Evolutionary conservation across 2,329 filamentous ascomycete species (phyloP).

Genomic region (Penicillium sp.): DNA sequence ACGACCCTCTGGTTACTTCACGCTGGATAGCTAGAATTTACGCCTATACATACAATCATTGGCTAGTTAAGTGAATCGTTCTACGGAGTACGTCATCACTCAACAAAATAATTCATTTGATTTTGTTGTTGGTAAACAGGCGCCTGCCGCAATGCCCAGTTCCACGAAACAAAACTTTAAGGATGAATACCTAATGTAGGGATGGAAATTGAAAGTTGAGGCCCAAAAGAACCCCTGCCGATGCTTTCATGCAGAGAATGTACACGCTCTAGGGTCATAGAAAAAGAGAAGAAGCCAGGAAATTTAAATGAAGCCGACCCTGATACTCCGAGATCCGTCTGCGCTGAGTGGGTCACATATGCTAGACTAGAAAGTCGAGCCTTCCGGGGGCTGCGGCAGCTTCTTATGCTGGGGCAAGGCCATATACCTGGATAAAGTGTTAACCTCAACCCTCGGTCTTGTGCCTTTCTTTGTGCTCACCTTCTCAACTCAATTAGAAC

Average conservation of each 20-base stretch:
- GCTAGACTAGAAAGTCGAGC: conserved; percentile 56
- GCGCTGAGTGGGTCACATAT: conserved; percentile 20
- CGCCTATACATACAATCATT: too few relatives aligned
- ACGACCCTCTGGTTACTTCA: neutral
- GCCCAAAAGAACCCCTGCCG: conserved; percentile 29
- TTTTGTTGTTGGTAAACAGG: neutral
- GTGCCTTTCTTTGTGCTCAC: conserved; percentile 43
- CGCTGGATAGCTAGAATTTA: neutral
- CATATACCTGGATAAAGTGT: conserved; percentile 69
- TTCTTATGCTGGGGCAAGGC: conserved; percentile 90
- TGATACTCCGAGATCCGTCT: conserved; percentile 31
- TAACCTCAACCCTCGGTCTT: conserved; percentile 13
- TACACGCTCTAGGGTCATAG: conserved; percentile 35
- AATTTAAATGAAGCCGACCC: conserved; percentile 27
- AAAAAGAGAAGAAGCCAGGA: conserved; percentile 23
- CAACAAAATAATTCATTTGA: neutral
- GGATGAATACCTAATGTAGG: conserved; percentile 12
- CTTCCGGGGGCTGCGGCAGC: conserved; percentile 87
- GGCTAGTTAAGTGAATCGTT: neutral
- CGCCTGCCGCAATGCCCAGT: conserved; percentile 8
- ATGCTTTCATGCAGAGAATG: conserved; percentile 41
- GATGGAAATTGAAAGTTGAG: conserved; percentile 19
- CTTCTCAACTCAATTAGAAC: conserved; percentile 81
- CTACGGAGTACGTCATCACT: neutral
- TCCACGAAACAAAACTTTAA: neutral